These are phyloP conservation scores for Bacidia gigantensis DNA, from an alignment of 495 filamentous ascomycete genomes.

Conservation along the genomic window DNA sequence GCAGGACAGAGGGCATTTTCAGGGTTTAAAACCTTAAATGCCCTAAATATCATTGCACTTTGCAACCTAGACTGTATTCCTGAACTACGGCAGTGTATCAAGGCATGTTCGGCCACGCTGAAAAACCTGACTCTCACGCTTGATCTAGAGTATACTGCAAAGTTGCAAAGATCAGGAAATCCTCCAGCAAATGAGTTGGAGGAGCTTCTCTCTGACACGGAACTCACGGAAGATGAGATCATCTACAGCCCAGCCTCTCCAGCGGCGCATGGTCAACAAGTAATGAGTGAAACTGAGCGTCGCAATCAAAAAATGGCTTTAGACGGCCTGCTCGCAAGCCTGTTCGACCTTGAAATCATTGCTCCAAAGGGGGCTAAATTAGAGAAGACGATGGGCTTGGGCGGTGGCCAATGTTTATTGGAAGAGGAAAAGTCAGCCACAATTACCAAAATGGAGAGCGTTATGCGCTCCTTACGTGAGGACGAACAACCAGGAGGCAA, in stretches of 20 bases:
- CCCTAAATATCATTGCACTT: conserved; percentile 41
- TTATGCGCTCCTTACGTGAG: conserved; percentile 10
- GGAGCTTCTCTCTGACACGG: conserved; percentile 28
- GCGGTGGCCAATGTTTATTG: conserved; percentile 3
- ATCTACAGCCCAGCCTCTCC: conserved; percentile 16
- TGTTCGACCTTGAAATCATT: conserved; percentile 36
- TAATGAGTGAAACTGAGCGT: conserved; percentile 19
- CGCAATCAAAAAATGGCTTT: conserved; percentile 38
- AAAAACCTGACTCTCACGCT: conserved; percentile 43
- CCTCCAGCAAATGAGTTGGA: conserved; percentile 22
- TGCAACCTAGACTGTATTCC: conserved; percentile 39
- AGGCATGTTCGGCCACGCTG: conserved; percentile 35
- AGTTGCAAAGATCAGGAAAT: conserved; percentile 34
- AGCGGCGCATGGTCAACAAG: conserved; percentile 2
- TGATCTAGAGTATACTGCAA: conserved; percentile 34
- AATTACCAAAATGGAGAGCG: conserved; percentile 27
- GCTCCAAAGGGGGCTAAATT: conserved; percentile 19
- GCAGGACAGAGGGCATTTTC: conserved; percentile 33
- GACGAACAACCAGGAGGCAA: not conserved
- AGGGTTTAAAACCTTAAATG: conserved; percentile 41
- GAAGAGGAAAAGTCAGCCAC: conserved; percentile 27
- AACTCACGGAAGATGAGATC: conserved; percentile 38
- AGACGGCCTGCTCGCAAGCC: conserved; percentile 38
- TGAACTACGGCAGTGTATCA: conserved; percentile 40
- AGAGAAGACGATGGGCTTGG: conserved; percentile 18